Evolutionary conservation across 2,329 filamentous ascomycete genomes (phyloP), one percentile per base, ranked within the genome.

Genomic region (Paraphaeosphaeria minitans): DNA sequence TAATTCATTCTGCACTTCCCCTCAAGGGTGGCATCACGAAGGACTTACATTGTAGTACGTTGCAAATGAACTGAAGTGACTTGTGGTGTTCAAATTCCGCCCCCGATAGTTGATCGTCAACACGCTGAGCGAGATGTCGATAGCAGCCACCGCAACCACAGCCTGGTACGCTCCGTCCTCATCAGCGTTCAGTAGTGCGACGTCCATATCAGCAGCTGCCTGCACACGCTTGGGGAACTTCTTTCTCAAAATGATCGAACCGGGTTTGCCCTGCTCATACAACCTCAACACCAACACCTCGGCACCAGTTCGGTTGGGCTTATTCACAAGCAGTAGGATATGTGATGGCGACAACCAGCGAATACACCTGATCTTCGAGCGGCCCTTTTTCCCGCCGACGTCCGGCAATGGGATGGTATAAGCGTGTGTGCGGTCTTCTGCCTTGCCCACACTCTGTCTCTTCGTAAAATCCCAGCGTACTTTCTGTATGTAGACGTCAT

Each of bases 191-290:
- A 97, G 83, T 58, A 89, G 86, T 59, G 87, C 87, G 51, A 94
- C 87, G 52, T 95, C 91, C 52, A 98, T 82, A 10, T 90, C 89
- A 0, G 91, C 90, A 4, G 91, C 90, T 56, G 91, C 89, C 57
- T 88, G 89, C 61, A 95, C 85, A 55, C 83, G 83, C 55, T 82
- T 84, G 16, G 91, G 87, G 35, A 97, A 83, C 55, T 81, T 84
- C 65, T 85, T 84, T 45, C 82, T 79, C 27, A 82, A 73, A 22
- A 82, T 71, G 31, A 86, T 76, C 21, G 74, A 78, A 2, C 79
- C 83, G 37, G 78, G 21, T 24, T 27, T 77, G 3, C 82, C 82
- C 39, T 84, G 81, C 57, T 84, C 84, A 79, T 84, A 81, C 81
- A 93, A 66, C 84, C 84, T 72, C 77, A 87, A 71, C 4, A 88